Percentiles rank a stretch among this genome's conserved stretches.
Conservation (phyloP, 2,329 filamentous ascomycete species). For the Pseudocercospora fuligena region DNA sequence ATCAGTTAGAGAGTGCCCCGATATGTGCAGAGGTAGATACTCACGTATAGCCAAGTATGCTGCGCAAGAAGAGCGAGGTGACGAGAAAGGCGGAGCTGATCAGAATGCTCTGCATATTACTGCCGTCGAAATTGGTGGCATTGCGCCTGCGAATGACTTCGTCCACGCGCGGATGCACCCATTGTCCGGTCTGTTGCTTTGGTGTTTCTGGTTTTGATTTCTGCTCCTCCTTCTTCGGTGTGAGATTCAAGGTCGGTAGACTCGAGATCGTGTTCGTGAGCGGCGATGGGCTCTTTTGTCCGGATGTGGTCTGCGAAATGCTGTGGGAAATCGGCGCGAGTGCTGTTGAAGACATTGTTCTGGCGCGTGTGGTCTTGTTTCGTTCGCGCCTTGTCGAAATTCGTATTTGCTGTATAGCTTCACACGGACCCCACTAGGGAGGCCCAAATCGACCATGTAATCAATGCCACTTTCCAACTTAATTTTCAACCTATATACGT, state of each 20-base stretch:
- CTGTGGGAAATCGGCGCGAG: constrained; percentile 17
- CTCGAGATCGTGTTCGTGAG: constrained; percentile 8
- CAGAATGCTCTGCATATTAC: constrained; percentile 71
- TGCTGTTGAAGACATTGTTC: constrained; percentile 17
- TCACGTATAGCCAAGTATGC: constrained; percentile 41
- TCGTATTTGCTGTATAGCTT: neutral
- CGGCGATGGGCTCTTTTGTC: constrained; percentile 16
- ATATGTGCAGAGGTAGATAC: neutral
- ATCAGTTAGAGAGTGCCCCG: constrained; percentile 4
- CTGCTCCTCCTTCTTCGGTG: constrained; percentile 19
- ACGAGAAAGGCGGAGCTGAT: constrained; percentile 68
- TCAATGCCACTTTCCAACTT: too few relatives aligned
- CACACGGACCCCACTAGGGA: neutral
- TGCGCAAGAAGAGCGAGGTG: constrained; percentile 52
- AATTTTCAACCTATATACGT: too few relatives aligned
- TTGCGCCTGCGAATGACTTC: constrained; percentile 85
- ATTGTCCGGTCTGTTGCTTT: constrained; percentile 63
- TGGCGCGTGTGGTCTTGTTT: neutral
- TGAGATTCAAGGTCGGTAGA: constrained; percentile 26
- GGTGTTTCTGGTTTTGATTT: constrained; percentile 37
- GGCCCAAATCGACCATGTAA: too few relatives aligned
- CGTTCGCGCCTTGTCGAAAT: neutral
- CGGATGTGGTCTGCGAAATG: constrained; percentile 21
- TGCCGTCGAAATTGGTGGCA: constrained; percentile 76
- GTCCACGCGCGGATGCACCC: constrained; percentile 85